phyloP scores from a whole-genome alignment of 129 eudicot genomes.

The Saussurea involucrata region DNA sequence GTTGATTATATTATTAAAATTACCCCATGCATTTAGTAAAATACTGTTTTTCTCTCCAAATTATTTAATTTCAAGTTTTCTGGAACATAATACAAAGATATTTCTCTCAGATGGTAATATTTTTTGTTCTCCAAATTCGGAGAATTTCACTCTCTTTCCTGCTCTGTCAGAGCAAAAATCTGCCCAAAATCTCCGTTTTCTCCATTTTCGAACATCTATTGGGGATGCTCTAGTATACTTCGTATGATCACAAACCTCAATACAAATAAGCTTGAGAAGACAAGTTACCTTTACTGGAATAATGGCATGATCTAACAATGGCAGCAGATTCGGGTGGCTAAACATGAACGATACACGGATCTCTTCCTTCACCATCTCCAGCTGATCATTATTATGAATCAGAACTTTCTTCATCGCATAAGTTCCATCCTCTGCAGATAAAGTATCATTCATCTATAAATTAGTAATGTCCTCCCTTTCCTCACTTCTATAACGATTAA shows the following conservation, averaged over 20 bases:
- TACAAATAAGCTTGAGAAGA: neutral
- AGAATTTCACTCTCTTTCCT: too few species aligned
- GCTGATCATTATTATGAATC: constrained; percentile 77
- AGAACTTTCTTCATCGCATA: constrained; percentile 97
- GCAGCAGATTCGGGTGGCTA: constrained; percentile 81
- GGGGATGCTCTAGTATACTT: neutral
- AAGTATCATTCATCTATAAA: constrained; percentile 2
- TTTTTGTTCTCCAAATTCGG: too few species aligned
- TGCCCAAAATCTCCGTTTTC: too few species aligned
- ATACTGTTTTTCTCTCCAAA: too few species aligned
- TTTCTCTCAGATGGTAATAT: too few species aligned
- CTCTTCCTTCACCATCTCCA: constrained; percentile 95
- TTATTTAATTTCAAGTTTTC: too few species aligned
- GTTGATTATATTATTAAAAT: too few species aligned
- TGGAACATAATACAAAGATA: too few species aligned
- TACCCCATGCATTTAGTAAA: too few species aligned
- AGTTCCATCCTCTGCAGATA: constrained; percentile 86
- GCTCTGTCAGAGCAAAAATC: too few species aligned
- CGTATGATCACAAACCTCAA: constrained; percentile 1
- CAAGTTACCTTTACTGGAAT: constrained; percentile 69
- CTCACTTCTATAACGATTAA: neutral
- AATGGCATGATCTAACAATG: constrained; percentile 87
- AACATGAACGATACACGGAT: constrained; percentile 85
- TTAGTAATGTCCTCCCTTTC: neutral
- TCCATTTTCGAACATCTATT: too few species aligned